These are phyloP conservation scores for Tylopilus plumbeoviolaceoides DNA, from an alignment of 768 basidiomycete genomes.

Conservation along the genomic window DNA sequence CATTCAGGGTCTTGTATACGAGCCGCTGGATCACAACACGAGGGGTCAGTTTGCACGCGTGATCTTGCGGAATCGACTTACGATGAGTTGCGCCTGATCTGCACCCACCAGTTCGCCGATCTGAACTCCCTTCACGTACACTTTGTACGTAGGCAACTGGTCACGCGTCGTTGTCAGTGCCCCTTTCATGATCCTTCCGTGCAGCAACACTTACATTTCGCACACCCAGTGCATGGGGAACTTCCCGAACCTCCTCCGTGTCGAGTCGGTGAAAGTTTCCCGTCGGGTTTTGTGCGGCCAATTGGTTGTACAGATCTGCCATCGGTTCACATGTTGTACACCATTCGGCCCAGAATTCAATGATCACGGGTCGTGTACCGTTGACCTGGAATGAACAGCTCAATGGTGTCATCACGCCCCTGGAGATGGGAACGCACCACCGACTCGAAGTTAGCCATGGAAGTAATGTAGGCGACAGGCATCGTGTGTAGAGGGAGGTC, in stretches of 20 bases:
- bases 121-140: conserved; percentile 28
- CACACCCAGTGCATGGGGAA: conserved; percentile 22
- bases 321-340: conserved; percentile 21
- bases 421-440: conserved; percentile 14
- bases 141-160: conserved; percentile 30
- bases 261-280: conserved; percentile 31
- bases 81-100: conserved; percentile 22
- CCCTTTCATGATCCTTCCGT: conserved; percentile 12
- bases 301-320: conserved; percentile 20
- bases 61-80: conserved; percentile 12
- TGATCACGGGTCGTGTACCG: conserved; percentile 20
- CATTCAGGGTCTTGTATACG: conserved; percentile 26
- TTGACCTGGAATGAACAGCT: conserved; percentile 17
- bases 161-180: conserved; percentile 11
- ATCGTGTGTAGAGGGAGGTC: conserved; percentile 15
- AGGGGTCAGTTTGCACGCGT: conserved; percentile 16
- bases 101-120: conserved; percentile 29
- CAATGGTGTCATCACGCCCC: conserved; percentile 3
- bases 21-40: conserved; percentile 22
- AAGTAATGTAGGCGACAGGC: conserved; percentile 23
- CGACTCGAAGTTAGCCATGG: conserved; percentile 24
- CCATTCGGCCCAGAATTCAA: conserved; percentile 33
- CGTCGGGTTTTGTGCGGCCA: conserved; percentile 26
- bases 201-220: conserved; percentile 17
- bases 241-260: conserved; percentile 26